Evolutionary conservation across 2,329 filamentous ascomycete species (phyloP), one percentile per base, ranked within the genome.

Genomic region (Ophiocordyceps robertsii): DNA sequence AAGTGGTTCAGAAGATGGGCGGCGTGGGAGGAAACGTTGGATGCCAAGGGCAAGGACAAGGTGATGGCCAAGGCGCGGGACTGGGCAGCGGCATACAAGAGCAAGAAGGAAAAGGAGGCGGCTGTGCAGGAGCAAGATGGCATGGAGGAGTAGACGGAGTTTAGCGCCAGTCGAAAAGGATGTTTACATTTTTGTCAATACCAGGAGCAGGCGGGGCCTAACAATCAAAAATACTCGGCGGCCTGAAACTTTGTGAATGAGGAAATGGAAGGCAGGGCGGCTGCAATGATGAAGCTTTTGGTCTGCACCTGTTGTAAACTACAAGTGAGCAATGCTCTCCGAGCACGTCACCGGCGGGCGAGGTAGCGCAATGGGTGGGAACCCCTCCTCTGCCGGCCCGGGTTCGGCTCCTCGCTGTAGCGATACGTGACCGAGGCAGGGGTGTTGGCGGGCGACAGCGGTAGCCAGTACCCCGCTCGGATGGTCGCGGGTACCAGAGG

Each of bases 1-100:
- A 82, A 80, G 56, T 85, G 94, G 70, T 98, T 96, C 66, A 86
- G 86, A 66, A 76, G 84, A 52, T 98, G 92, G 92, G 75, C 83
- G 44, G 77, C 83, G 51, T 96, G 87, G 76, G 92, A 98, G 68
- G 79, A 82, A 64, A 74, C 73, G 59, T 65, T 76, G 45, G 86
- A 84, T 2, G 67, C 72, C 46, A 65, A 84, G 71, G 75, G 73
- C 49, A 72, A 76, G 49, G 82, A 84, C 53, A 75, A 72, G 53
- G 83, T 88, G 32, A 80, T 80, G 65, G 79, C 73, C 24, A 72
- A 79, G 60, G 84, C 84, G 35, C 74, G 73, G 55, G 80, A 82
- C 51, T 90, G 81, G 71, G 79, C 81, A 29, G 77, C 71, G 40
- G 55, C 62, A 39, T 66, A 62, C 50, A 68, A 68, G 60, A 65